Evolutionary conservation across 768 basidiomycete genomes (phyloP).

Genomic region (Kwoniella shandongensis): DNA sequence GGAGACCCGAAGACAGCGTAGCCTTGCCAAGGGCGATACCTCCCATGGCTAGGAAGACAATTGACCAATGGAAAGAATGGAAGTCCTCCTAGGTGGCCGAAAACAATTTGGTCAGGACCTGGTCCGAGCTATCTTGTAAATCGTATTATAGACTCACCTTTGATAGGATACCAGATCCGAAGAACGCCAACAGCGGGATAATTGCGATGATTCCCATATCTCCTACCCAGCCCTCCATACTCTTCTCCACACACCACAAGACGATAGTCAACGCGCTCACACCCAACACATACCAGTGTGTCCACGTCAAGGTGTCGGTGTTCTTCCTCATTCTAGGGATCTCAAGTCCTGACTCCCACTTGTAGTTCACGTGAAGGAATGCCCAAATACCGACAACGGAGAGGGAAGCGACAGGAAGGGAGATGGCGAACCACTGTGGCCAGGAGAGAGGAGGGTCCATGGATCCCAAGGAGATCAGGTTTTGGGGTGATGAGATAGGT

Average conservation of each 20-base stretch:
- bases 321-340: conserved; percentile 83
- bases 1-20: conserved; percentile 81
- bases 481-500: conserved; percentile 96
- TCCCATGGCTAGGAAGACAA: conserved; percentile 63
- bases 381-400: conserved; percentile 91
- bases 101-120: conserved; percentile 78
- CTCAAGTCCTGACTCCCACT: conserved; percentile 64
- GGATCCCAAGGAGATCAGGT: conserved; percentile 81
- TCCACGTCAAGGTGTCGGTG: conserved; percentile 72
- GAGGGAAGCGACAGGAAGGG: conserved; percentile 81
- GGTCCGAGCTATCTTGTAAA: background rate
- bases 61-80: conserved; percentile 51
- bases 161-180: conserved; percentile 85
- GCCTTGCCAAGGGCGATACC: conserved; percentile 95
- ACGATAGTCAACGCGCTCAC: conserved; percentile 81
- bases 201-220: conserved; percentile 98
- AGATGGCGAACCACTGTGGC: conserved; percentile 90
- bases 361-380: conserved; percentile 78
- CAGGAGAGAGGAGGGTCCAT: conserved; percentile 87
- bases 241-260: conserved; percentile 85
- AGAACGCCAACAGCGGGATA: conserved; percentile 88
- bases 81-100: conserved; percentile 61
- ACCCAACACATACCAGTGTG: conserved; percentile 85
- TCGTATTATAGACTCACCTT: conserved; percentile 63
- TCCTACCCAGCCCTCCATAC: conserved; percentile 72